These are phyloP conservation scores for Lupinus albus DNA, from an alignment of 306 rosid genomes.

Conservation along the genomic window DNA sequence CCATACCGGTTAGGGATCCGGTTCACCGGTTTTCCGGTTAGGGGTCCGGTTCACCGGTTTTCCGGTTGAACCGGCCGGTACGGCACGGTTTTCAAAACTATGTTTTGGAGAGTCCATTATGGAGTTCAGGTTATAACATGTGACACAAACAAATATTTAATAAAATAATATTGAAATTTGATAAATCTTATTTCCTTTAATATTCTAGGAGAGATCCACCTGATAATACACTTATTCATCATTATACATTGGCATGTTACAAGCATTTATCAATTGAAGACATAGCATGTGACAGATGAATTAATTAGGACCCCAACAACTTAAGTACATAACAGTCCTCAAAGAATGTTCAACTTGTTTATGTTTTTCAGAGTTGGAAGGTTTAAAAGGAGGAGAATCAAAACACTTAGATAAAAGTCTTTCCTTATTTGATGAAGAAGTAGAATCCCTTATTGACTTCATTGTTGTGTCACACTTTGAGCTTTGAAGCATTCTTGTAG, in stretches of 20 bases:
- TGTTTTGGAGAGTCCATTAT: no score
- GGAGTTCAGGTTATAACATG: no score
- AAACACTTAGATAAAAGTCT: constrained; percentile 38
- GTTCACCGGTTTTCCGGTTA: no score
- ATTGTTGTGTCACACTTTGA: constrained; percentile 53
- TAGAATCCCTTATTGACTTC: constrained; percentile 52
- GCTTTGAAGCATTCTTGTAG: constrained; percentile 41
- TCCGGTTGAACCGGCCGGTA: no score
- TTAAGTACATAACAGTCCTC: constrained; percentile 73
- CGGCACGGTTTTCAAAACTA: no score
- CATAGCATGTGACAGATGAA: neutral
- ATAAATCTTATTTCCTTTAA: no score
- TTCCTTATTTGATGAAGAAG: constrained; percentile 49
- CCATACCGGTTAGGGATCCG: no score
- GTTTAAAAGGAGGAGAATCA: constrained; percentile 41
- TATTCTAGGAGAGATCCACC: no score
- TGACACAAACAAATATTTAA: no score
- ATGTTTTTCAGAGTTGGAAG: constrained; percentile 37
- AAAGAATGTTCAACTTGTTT: constrained; percentile 73
- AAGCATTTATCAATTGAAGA: neutral
- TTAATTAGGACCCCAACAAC: constrained; percentile 82
- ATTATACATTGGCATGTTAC: neutral
- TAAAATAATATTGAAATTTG: no score
- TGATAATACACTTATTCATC: no score
- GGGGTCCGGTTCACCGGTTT: no score